Conservation (phyloP, 306 rosid species). For the Sicyos edulis region DNA sequence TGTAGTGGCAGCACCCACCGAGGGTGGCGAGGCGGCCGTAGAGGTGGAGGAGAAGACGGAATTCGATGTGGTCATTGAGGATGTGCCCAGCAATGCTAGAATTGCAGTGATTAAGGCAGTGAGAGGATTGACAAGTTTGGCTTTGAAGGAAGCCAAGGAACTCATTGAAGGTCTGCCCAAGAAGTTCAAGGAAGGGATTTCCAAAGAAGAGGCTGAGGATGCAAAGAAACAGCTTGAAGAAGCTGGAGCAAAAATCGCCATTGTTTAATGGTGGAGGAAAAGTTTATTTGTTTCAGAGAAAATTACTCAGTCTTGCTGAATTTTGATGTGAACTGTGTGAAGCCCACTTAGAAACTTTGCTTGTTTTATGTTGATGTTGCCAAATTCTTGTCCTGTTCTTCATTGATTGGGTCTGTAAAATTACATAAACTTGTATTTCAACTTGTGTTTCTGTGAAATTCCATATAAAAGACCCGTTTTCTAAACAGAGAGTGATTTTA, state of each 20-base stretch:
- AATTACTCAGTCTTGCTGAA: conserved; percentile 15
- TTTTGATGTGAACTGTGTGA: conserved; percentile 9
- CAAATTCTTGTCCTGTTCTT: not conserved
- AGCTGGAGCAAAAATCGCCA: conserved; percentile 77
- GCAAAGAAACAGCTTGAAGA: conserved; percentile 90
- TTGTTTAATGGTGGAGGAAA: conserved; percentile 29
- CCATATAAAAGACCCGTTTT: not conserved
- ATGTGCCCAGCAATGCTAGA: conserved; percentile 70
- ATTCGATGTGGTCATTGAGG: conserved; percentile 86
- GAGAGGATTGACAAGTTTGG: conserved; percentile 70
- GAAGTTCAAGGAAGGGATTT: conserved; percentile 73
- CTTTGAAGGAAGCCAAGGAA: conserved; percentile 90
- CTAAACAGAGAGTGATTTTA: not conserved
- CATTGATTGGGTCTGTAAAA: conserved; percentile 6
- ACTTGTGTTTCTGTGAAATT: not conserved
- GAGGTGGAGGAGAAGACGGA: conserved; percentile 83
- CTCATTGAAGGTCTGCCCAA: conserved; percentile 86
- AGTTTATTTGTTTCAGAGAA: not conserved
- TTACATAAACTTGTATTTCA: conserved; percentile 3
- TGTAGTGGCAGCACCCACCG: conserved; percentile 33
- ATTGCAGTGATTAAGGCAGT: conserved; percentile 85
- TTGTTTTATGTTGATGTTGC: not conserved
- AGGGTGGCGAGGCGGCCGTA: conserved; percentile 32
- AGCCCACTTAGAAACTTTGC: not conserved
- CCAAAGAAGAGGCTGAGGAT: conserved; percentile 85